Evolutionary conservation across 2,329 filamentous ascomycete species (phyloP).

Genomic region (Colletotrichum sp.): DNA sequence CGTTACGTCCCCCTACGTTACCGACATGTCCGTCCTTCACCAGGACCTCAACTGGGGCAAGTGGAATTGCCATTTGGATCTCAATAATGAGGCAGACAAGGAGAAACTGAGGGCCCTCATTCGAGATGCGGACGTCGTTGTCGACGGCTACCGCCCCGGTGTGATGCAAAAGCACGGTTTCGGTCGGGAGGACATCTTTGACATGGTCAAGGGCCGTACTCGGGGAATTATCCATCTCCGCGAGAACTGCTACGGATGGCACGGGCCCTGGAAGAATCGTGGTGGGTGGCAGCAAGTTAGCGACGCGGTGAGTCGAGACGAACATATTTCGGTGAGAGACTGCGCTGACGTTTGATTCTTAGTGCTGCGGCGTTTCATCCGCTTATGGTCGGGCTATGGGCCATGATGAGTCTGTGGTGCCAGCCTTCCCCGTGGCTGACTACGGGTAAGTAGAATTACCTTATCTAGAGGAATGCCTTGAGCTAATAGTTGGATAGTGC

Average conservation of each 20-base stretch:
- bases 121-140: constrained; percentile 52
- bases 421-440: constrained; percentile 35
- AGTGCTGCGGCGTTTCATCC: constrained; percentile 48
- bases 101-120: constrained; percentile 37
- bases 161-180: constrained; percentile 53
- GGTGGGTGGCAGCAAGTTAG: constrained; percentile 60
- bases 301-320: constrained; percentile 39
- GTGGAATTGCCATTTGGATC: constrained; percentile 48
- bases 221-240: constrained; percentile 47
- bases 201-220: constrained; percentile 32
- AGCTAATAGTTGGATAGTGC: constrained; percentile 32
- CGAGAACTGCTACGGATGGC: constrained; percentile 60
- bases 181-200: constrained; percentile 41
- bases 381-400: constrained; percentile 50
- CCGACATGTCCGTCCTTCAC: constrained; percentile 45
- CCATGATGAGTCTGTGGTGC: constrained; percentile 30
- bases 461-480: not conserved
- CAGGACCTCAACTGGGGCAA: constrained; percentile 57
- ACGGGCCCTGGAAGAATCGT: constrained; percentile 50
- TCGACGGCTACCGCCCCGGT: constrained; percentile 54
- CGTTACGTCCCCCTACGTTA: constrained; percentile 41
- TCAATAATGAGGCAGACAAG: constrained; percentile 29
- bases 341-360: not conserved
- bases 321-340: fast-evolving
- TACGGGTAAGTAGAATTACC: constrained; percentile 24